These are phyloP conservation scores for Rhamnella rubrinervis DNA, from an alignment of 331 rosid genomes.

Conservation along the genomic window DNA sequence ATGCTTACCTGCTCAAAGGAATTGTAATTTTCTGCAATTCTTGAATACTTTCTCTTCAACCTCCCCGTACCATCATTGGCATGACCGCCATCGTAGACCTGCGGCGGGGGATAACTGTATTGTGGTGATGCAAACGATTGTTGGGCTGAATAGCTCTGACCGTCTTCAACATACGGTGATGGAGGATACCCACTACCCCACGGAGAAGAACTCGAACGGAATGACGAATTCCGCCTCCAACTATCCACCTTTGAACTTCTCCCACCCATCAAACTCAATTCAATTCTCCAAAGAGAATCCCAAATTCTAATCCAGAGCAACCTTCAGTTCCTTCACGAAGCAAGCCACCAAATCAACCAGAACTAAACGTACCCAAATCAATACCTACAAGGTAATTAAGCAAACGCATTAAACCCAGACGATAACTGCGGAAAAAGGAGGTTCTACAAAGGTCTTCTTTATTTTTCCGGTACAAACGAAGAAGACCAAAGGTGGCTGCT, in stretches of 20 bases:
- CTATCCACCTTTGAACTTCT: slow-evolving; percentile 57
- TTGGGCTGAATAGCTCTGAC: slow-evolving; percentile 27
- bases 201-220: slow-evolving; percentile 45
- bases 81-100: slow-evolving; percentile 27
- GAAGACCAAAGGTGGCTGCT: slow-evolving; percentile 7
- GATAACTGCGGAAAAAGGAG: no score
- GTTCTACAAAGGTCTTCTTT: not conserved
- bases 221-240: slow-evolving; percentile 46
- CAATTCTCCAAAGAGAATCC: slow-evolving; percentile 9
- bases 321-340: slow-evolving; percentile 19
- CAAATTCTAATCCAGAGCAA: slow-evolving; percentile 1
- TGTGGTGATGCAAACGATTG: slow-evolving; percentile 21
- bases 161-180: slow-evolving; percentile 28
- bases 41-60: slow-evolving; percentile 76
- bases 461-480: slow-evolving; percentile 4
- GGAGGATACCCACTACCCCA: slow-evolving; percentile 36
- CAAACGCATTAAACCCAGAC: slow-evolving; percentile 5
- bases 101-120: slow-evolving; percentile 35
- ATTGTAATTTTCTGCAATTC: slow-evolving; percentile 68
- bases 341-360: slow-evolving; percentile 9
- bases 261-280: slow-evolving; percentile 62
- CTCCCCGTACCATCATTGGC: slow-evolving; percentile 24
- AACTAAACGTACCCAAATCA: slow-evolving; percentile 13
- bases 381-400: not conserved
- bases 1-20: slow-evolving; percentile 69